Percentiles rank a stretch among this genome's conserved stretches.
Evolutionary conservation across 306 rosid species (phyloP).

Genomic region (Citrullus mucosospermus): DNA sequence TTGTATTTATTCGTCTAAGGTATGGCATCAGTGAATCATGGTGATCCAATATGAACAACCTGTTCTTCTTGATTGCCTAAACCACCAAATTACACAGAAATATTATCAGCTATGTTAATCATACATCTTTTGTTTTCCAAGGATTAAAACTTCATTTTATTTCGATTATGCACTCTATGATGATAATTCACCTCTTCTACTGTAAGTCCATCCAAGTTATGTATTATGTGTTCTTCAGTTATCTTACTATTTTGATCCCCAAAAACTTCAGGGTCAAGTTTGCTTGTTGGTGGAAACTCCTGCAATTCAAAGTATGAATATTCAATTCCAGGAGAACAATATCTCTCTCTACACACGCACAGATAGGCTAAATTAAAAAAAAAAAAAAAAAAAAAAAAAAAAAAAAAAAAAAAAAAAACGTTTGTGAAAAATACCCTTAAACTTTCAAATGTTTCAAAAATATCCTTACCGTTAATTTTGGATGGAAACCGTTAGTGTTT

Average conservation of each 20-base stretch:
- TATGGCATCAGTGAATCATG: conserved; percentile 5
- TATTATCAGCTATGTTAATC: neutral
- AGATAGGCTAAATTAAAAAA: no score
- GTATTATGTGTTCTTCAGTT: conserved; percentile 27
- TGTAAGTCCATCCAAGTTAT: conserved; percentile 40
- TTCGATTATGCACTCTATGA: neutral
- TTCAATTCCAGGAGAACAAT: neutral
- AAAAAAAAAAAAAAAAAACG: no score
- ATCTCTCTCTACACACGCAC: neutral
- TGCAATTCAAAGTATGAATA: conserved; percentile 10
- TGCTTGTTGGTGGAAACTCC: conserved; percentile 67
- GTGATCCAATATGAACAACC: conserved; percentile 10
- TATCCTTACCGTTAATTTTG: no score
- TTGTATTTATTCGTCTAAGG: neutral
- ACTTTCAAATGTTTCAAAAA: no score
- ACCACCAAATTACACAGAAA: neutral
- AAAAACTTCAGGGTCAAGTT: conserved; percentile 32
- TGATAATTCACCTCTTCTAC: conserved; percentile 34
- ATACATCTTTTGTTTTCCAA: neutral
- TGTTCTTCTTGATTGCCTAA: conserved; percentile 45
- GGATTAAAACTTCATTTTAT: neutral
- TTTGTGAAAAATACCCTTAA: no score
- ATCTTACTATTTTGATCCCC: conserved; percentile 25
- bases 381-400: no score
- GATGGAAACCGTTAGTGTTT: no score